Evolutionary conservation across 2,329 filamentous ascomycete genomes (phyloP).

Genomic region (Aspergillus oerlinghausenensis): DNA sequence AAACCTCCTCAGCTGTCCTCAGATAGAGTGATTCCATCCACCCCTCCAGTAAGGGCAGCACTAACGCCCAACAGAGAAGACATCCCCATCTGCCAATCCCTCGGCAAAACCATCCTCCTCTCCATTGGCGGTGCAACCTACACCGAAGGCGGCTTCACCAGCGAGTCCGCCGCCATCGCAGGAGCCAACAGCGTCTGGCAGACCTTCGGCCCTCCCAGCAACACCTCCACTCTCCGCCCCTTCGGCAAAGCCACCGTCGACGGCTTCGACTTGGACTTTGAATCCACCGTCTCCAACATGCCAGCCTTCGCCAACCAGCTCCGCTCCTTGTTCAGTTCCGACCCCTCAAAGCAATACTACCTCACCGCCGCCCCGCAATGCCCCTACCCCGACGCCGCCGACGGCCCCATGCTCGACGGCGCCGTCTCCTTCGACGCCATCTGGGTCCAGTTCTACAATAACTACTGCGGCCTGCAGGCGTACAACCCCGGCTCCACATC

Average conservation of each 20-base stretch:
- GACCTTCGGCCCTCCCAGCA: slow-evolving; percentile 60
- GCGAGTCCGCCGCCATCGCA: slow-evolving; percentile 45
- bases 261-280: slow-evolving; percentile 75
- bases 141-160: slow-evolving; percentile 62
- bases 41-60: background rate
- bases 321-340: slow-evolving; percentile 51
- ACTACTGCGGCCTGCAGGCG: slow-evolving; percentile 58
- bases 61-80: slow-evolving; percentile 31
- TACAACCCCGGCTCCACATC: slow-evolving; percentile 43
- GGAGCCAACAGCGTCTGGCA: slow-evolving; percentile 64
- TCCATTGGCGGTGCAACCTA: slow-evolving; percentile 70
- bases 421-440: slow-evolving; percentile 56
- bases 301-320: slow-evolving; percentile 57
- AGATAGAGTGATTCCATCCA: slow-evolving; percentile 52
- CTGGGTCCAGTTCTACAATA: slow-evolving; percentile 66
- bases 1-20: slow-evolving; percentile 55
- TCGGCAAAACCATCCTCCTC: slow-evolving; percentile 66
- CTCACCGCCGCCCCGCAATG: slow-evolving; percentile 66
- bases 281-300: slow-evolving; percentile 57
- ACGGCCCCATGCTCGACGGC: slow-evolving; percentile 53
- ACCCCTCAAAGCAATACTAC: slow-evolving; percentile 51
- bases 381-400: slow-evolving; percentile 58
- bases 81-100: slow-evolving; percentile 56
- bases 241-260: slow-evolving; percentile 64
- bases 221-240: slow-evolving; percentile 52